Conservation (phyloP, 2,329 filamentous ascomycete species). For the Colletotrichum somersetense region DNA sequence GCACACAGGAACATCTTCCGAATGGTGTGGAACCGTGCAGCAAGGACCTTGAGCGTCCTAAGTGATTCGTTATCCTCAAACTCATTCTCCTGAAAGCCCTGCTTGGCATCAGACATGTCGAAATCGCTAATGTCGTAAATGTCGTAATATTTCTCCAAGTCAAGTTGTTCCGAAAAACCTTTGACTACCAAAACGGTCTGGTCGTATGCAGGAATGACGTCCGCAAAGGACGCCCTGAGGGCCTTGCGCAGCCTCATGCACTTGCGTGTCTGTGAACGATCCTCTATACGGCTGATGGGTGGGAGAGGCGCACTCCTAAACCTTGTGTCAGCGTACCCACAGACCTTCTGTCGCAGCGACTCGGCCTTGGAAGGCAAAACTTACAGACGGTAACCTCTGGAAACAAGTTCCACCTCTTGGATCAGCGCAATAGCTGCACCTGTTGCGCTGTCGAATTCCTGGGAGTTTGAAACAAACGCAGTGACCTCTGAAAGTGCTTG, state of each 20-base stretch:
- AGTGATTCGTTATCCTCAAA: slow-evolving; percentile 83
- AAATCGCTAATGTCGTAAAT: slow-evolving; percentile 84
- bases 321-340: slow-evolving; percentile 32
- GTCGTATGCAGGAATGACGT: slow-evolving; percentile 78
- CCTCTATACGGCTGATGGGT: slow-evolving; percentile 92
- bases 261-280: slow-evolving; percentile 80
- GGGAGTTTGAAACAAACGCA: slow-evolving; percentile 78
- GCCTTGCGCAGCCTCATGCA: slow-evolving; percentile 84
- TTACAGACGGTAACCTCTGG: slow-evolving; percentile 87
- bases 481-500: slow-evolving; percentile 79
- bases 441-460: slow-evolving; percentile 83
- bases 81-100: slow-evolving; percentile 72
- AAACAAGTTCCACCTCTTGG: slow-evolving; percentile 96
- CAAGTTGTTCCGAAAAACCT: slow-evolving; percentile 80
- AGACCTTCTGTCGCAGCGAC: not conserved
- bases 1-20: slow-evolving; percentile 90
- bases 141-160: slow-evolving; percentile 93
- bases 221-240: slow-evolving; percentile 77
- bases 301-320: slow-evolving; percentile 86
- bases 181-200: slow-evolving; percentile 77
- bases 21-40: slow-evolving; percentile 82
- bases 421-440: slow-evolving; percentile 84
- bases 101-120: slow-evolving; percentile 78
- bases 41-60: slow-evolving; percentile 83
- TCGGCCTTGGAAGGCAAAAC: slow-evolving; percentile 47